Percentiles rank a stretch among this genome's conserved stretches.
Conservation (phyloP, 129 eudicot genomes). For the Tagetes erecta region DNA sequence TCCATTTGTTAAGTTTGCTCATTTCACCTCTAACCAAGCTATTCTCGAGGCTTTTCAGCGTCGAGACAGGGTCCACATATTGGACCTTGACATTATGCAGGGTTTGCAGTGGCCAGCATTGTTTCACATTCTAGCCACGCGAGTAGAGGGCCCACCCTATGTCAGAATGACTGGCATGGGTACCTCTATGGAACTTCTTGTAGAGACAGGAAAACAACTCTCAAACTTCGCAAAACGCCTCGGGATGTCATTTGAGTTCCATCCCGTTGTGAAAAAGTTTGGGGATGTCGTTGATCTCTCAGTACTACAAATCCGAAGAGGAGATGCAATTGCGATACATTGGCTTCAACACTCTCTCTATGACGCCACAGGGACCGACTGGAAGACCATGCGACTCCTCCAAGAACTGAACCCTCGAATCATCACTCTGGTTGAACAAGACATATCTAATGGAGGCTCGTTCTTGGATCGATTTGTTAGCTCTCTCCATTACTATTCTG, state of each 20-base stretch:
- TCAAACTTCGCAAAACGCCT: constrained; percentile 76
- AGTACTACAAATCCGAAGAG: constrained; percentile 45
- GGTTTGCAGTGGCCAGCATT: constrained; percentile 94
- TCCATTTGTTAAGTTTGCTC: constrained; percentile 78
- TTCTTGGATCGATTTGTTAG: constrained; percentile 82
- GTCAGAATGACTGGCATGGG: constrained; percentile 83
- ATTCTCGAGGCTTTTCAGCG: constrained; percentile 74
- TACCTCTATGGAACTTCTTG: constrained; percentile 48
- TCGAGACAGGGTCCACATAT: constrained; percentile 63
- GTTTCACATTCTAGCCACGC: constrained; percentile 72
- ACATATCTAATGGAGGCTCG: constrained; percentile 66
- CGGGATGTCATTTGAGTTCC: constrained; percentile 73
- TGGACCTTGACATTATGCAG: constrained; percentile 86
- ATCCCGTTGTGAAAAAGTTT: constrained; percentile 51
- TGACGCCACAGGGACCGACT: constrained; percentile 79
- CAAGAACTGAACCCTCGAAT: constrained; percentile 61
- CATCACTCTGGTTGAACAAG: constrained; percentile 78
- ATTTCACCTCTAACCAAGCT: constrained; percentile 83
- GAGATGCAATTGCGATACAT: constrained; percentile 68
- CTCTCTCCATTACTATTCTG: constrained; percentile 74
- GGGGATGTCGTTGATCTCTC: constrained; percentile 49
- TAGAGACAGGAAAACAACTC: constrained; percentile 72
- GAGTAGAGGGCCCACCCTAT: constrained; percentile 79
- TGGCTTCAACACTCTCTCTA: constrained; percentile 84
- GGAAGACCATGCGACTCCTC: constrained; percentile 73